Base-by-base conservation (phyloP, 768 basidiomycete genomes). In the Leccinum obscurum region DNA sequence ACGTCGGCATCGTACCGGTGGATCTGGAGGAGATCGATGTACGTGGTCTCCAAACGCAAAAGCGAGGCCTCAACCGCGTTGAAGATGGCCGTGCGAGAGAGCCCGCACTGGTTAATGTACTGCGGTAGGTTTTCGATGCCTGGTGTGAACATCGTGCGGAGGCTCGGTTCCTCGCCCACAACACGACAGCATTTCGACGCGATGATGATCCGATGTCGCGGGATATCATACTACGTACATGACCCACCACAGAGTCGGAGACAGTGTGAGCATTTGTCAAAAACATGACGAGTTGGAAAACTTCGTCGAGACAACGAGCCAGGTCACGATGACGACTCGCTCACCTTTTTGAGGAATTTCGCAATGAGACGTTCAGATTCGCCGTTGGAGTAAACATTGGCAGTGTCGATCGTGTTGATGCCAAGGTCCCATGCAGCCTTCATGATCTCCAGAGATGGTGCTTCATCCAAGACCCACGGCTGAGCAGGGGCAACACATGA, bases 51-150 rank as follows among this genome's bases (percentile, higher is more conserved):
- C 28, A 1, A 28, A 1, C 28, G 28, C 28, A 1, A 28, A 28
- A 28, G 28, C 28, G 28, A 28, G 28, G 28, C 28, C 28, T 28
- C 28, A 28, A 28, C 28, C 28, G 28, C 1, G 28, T 28, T 28
- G 28, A 28, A 28, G 28, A 28, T 28, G 28, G 28, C 28, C 28
- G 6, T 28, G 1, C 74, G 75, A 14, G 75, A 77, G 8, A 76
- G 68, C 8, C 77, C 75, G n/a, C n/a, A n/a, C 24, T 77, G 76
- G 48, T 77, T 77, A 15, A 71, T 37, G 24, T 76, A 75, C 30
- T 55, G 54, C 6, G 53, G 64, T 39, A 32, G 32, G 1, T 68
- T 22, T 4, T 46, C 26, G 17, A 62, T 59, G 11, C 35, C 32
- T 0, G 66, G 66, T 0, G 1, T 4, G 6, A 17, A 0, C 41